Evolutionary conservation across 2,329 filamentous ascomycete genomes (phyloP).

Genomic region (Elsinoe batatas): DNA sequence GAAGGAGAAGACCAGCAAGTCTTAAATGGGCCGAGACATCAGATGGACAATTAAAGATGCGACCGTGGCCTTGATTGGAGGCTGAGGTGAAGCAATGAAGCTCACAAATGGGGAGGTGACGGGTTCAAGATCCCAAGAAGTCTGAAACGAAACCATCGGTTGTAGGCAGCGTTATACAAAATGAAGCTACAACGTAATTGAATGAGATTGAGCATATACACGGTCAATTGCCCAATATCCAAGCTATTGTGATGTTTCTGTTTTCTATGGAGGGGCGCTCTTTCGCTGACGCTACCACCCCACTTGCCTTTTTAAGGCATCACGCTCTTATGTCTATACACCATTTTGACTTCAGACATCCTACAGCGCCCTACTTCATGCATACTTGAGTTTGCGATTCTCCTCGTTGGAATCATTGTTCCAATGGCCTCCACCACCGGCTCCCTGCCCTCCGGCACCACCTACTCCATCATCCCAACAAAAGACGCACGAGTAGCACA

Average conservation of each 20-base stretch:
- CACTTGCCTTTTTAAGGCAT: slow-evolving; percentile 1
- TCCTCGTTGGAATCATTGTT: not conserved
- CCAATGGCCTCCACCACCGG: not conserved
- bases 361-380: too few relatives aligned
- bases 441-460: not conserved
- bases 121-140: too few relatives aligned
- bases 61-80: too few relatives aligned
- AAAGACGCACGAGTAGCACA: slow-evolving; percentile 1
- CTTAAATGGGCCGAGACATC: not conserved
- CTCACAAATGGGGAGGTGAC: not conserved
- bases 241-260: too few relatives aligned
- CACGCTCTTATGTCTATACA: not conserved
- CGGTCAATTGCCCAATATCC: not conserved
- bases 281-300: not conserved
- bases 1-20: slow-evolving; percentile 52
- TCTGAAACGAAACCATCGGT: not conserved
- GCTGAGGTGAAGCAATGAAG: not conserved
- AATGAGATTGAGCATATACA: not conserved
- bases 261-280: not conserved
- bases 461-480: not conserved
- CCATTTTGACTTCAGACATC: too few relatives aligned
- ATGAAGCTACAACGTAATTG: not conserved
- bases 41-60: not conserved
- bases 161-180: not conserved
- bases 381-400: too few relatives aligned